Conservation (phyloP, 768 basidiomycete species). For the Kwoniella bestiolae region DNA sequence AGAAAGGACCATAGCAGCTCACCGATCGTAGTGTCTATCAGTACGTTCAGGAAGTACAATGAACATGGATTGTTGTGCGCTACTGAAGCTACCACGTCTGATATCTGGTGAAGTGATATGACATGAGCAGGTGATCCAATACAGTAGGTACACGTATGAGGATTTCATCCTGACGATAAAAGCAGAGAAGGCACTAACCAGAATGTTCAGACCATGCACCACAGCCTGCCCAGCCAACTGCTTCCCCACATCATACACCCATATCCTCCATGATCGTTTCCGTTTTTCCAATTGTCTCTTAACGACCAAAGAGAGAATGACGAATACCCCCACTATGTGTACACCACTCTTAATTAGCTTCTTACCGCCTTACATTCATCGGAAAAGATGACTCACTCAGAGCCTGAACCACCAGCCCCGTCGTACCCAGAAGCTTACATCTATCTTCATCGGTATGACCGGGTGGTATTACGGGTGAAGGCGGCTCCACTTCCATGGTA, state of each 20-base stretch:
- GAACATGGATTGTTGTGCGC: constrained; percentile 76
- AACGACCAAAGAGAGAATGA: constrained; percentile 81
- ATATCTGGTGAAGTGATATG: constrained; percentile 67
- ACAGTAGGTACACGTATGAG: too few species aligned
- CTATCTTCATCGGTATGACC: constrained; percentile 34
- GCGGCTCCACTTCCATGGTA: constrained; percentile 5
- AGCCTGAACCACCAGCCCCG: constrained; percentile 52
- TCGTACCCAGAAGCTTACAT: constrained; percentile 53
- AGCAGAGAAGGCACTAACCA: constrained; percentile 62
- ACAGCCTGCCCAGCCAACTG: constrained; percentile 70
- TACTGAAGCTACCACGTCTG: constrained; percentile 72
- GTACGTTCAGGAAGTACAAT: constrained; percentile 86
- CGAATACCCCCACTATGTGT: constrained; percentile 91
- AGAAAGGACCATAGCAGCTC: constrained; percentile 42
- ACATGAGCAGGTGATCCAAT: too few species aligned
- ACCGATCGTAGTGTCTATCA: constrained; percentile 91
- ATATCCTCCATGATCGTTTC: constrained; percentile 89
- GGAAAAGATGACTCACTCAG: constrained; percentile 37
- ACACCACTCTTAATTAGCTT: neutral
- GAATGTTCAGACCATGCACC: constrained; percentile 48
- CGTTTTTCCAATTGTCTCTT: constrained; percentile 86
- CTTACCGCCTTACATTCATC: neutral
- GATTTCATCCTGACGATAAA: too few species aligned
- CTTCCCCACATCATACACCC: constrained; percentile 92
- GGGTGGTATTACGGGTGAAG: constrained; percentile 4